A percentile compares a stretch with the other conserved stretches of the same genome.
These are phyloP conservation scores for Parastagonospora avenae DNA, from an alignment of 2,329 filamentous ascomycete genomes.

Conservation along the genomic window DNA sequence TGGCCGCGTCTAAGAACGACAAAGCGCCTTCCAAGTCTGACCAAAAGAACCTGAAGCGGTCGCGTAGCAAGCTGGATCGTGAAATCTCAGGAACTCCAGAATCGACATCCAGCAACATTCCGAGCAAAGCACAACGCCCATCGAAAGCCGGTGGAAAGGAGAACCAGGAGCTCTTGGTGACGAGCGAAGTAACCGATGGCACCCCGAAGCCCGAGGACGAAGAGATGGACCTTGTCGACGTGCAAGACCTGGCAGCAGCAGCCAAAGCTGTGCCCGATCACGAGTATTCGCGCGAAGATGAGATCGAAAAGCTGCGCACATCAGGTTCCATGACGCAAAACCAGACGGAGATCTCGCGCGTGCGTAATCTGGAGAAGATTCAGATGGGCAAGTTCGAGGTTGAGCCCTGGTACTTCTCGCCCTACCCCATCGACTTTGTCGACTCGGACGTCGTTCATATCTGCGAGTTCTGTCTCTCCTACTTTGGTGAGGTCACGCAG, in stretches of 20 bases:
- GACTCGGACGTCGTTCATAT: constrained; percentile 92
- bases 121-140: constrained; percentile 53
- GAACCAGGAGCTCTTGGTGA: constrained; percentile 58
- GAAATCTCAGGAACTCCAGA: constrained; percentile 63
- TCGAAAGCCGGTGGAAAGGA: constrained; percentile 66
- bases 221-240: constrained; percentile 58
- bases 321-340: constrained; percentile 99
- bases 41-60: constrained; percentile 53
- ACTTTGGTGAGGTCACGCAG: constrained; percentile 81
- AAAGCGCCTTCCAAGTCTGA: constrained; percentile 52
- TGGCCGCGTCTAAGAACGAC: constrained; percentile 53
- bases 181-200: constrained; percentile 54
- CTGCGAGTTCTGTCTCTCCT: constrained; percentile 94
- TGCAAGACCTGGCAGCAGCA: constrained; percentile 57
- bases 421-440: constrained; percentile 87
- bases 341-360: constrained; percentile 92
- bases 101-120: constrained; percentile 56
- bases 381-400: constrained; percentile 93
- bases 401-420: constrained; percentile 98
- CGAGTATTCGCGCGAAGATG: constrained; percentile 78
- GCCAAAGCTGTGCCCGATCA: constrained; percentile 59
- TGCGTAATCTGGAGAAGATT: constrained; percentile 90
- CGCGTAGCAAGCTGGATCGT: constrained; percentile 54
- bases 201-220: constrained; percentile 59
- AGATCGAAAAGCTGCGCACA: constrained; percentile 94